Conservation (phyloP, 1,139 yeast species). For the Trichomonascaceae sp. region DNA sequence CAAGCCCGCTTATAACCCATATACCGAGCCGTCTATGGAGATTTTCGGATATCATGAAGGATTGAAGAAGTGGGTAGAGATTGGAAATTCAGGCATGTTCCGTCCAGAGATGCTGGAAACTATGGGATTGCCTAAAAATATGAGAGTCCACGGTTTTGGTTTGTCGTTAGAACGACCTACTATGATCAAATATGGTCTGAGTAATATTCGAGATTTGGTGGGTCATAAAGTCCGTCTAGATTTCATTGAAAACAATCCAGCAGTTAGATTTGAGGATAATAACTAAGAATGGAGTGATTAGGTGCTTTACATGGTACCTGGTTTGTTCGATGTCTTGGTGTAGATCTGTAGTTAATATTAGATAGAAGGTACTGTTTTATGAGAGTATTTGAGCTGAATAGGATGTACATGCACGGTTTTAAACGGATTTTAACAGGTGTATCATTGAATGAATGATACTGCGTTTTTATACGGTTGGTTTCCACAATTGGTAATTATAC, state of each 20-base stretch:
- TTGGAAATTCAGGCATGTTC: slow-evolving; percentile 99
- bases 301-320: neutral
- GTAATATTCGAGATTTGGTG: slow-evolving; percentile 88
- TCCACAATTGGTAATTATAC: neutral
- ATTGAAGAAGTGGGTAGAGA: slow-evolving; percentile 95
- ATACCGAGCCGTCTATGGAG: slow-evolving; percentile 98
- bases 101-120: slow-evolving; percentile 99
- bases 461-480: neutral
- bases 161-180: slow-evolving; percentile 96
- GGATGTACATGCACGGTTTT: too few relatives aligned
- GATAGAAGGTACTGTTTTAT: neutral
- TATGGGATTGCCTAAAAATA: slow-evolving; percentile 92
- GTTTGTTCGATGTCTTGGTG: neutral
- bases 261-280: slow-evolving; percentile 83
- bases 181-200: slow-evolving; percentile 95
- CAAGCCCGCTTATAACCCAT: slow-evolving; percentile 98
- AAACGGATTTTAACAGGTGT: too few relatives aligned
- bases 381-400: too few relatives aligned
- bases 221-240: slow-evolving; percentile 93
- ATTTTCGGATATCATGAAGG: slow-evolving; percentile 96
- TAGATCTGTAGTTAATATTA: neutral
- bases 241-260: slow-evolving; percentile 93
- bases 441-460: too few relatives aligned
- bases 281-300: neutral
- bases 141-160: slow-evolving; percentile 98